These are phyloP conservation scores for Aureobasidium musti DNA, from an alignment of 2,329 filamentous ascomycete genomes.

Conservation along the genomic window DNA sequence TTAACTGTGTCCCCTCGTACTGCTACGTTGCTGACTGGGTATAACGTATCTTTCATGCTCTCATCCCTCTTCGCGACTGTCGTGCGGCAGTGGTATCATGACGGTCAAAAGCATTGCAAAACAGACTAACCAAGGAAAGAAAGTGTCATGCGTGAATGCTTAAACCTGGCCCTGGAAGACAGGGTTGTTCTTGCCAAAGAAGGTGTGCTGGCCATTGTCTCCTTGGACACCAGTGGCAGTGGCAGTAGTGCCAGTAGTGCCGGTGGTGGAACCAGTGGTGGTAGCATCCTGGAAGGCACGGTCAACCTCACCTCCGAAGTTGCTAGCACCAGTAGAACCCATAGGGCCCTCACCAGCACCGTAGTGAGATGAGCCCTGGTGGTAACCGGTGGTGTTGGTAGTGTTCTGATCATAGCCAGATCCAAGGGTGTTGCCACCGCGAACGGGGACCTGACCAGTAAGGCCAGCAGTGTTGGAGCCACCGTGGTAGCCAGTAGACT, in stretches of 20 bases:
- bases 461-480: constrained; percentile 26
- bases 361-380: constrained; percentile 42
- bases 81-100: constrained; percentile 38
- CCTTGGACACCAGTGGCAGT: constrained; percentile 5
- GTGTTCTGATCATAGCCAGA: constrained; percentile 31
- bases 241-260: constrained; percentile 30
- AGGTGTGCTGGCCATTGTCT: constrained; percentile 39
- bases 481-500: constrained; percentile 30
- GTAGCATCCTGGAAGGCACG: constrained; percentile 22
- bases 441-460: constrained; percentile 32
- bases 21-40: constrained; percentile 20
- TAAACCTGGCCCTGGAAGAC: constrained; percentile 47
- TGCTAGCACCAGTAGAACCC: constrained; percentile 13
- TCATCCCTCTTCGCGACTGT: constrained; percentile 17
- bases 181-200: constrained; percentile 48
- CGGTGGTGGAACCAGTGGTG: constrained; percentile 11
- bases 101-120: constrained; percentile 23
- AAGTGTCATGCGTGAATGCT: constrained; percentile 11
- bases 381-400: constrained; percentile 31
- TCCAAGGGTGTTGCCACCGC: constrained; percentile 29
- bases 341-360: constrained; percentile 9
- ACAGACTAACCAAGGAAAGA: constrained; percentile 9
- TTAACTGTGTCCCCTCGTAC: neutral
- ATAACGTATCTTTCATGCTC: constrained; percentile 23
- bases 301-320: constrained; percentile 29